These are phyloP conservation scores for Neurospora sp. DNA, from an alignment of 495 filamentous ascomycete genomes.

Conservation along the genomic window DNA sequence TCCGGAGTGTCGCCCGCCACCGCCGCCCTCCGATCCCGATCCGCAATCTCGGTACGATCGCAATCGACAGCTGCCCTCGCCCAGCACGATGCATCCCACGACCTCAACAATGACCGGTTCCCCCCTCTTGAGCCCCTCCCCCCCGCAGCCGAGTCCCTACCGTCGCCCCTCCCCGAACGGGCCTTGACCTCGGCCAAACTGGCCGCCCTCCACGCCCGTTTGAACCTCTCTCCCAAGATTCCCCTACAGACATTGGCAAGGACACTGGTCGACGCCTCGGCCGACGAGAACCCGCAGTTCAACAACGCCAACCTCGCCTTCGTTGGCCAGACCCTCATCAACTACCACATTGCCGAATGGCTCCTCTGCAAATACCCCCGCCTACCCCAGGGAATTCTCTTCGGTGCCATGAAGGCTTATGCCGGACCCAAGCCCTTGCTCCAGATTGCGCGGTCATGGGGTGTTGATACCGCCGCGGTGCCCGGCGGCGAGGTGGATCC, in stretches of 20 bases:
- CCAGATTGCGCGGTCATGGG: slow-evolving; percentile 71
- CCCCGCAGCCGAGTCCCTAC: slow-evolving; percentile 16
- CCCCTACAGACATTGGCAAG: slow-evolving; percentile 81
- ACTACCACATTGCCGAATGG: slow-evolving; percentile 79
- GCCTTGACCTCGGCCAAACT: slow-evolving; percentile 80
- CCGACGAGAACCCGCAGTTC: slow-evolving; percentile 55
- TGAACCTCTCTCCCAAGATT: slow-evolving; percentile 69
- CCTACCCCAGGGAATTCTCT: slow-evolving; percentile 72
- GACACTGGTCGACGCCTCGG: slow-evolving; percentile 72
- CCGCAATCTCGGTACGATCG: slow-evolving; percentile 8
- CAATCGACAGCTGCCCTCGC: slow-evolving; percentile 14
- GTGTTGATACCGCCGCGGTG: slow-evolving; percentile 70
- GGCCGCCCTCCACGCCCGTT: slow-evolving; percentile 83
- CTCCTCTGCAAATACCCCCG: slow-evolving; percentile 82
- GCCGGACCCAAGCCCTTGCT: slow-evolving; percentile 60
- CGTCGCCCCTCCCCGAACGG: slow-evolving; percentile 59
- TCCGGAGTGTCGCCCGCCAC: slow-evolving; percentile 27
- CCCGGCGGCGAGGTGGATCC: slow-evolving; percentile 90
- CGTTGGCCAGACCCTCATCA: slow-evolving; percentile 71
- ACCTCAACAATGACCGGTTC: slow-evolving; percentile 12
- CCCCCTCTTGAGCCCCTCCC: slow-evolving; percentile 21
- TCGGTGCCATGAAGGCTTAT: slow-evolving; percentile 75
- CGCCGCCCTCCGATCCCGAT: slow-evolving; percentile 22
- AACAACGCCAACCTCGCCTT: slow-evolving; percentile 59
- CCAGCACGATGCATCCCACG: slow-evolving; percentile 9